Percentiles rank a stretch among this genome's conserved stretches.
Conservation (phyloP, 805 yeast genomes). For the Candida pini region DNA sequence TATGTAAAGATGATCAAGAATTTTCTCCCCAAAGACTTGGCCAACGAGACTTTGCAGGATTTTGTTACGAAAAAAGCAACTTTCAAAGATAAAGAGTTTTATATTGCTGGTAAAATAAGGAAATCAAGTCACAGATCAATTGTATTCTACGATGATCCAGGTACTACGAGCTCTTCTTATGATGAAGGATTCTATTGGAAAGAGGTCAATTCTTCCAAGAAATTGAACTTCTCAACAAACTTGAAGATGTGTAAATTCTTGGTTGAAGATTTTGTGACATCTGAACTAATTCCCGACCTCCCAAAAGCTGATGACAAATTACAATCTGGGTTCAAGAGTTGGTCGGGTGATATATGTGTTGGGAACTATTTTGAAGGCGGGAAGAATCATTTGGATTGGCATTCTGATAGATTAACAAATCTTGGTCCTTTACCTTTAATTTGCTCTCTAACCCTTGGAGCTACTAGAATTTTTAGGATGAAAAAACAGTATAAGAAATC, state of each 20-base stretch:
- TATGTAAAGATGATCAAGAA: conserved; percentile 45
- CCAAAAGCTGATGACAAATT: conserved; percentile 25
- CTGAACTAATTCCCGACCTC: conserved; percentile 23
- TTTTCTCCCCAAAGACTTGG: conserved; percentile 46
- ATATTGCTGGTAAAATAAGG: conserved; percentile 59
- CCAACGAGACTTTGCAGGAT: conserved; percentile 38
- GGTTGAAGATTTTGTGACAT: conserved; percentile 36
- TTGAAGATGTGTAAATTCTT: conserved; percentile 35
- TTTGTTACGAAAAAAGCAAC: conserved; percentile 35
- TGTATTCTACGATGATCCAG: conserved; percentile 22
- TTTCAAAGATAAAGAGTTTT: conserved; percentile 44
- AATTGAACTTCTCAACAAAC: conserved; percentile 19
- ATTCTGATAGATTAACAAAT: conserved; percentile 66
- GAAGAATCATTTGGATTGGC: conserved; percentile 59
- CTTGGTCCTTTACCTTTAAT: conserved; percentile 69
- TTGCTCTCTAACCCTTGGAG: conserved; percentile 65
- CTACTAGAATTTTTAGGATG: conserved; percentile 61
- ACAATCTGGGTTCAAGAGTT: conserved; percentile 33
- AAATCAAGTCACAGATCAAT: conserved; percentile 50
- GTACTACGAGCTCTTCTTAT: conserved; percentile 2
- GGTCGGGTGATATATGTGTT: conserved; percentile 52
- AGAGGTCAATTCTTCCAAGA: conserved; percentile 14
- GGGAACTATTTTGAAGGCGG: conserved; percentile 50
- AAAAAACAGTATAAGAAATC: conserved; percentile 33
- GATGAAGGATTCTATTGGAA: conserved; percentile 11